Evolutionary conservation across 371 early-diverging fungal species (phyloP).

Genomic region (Apophysomyces variabilis): DNA sequence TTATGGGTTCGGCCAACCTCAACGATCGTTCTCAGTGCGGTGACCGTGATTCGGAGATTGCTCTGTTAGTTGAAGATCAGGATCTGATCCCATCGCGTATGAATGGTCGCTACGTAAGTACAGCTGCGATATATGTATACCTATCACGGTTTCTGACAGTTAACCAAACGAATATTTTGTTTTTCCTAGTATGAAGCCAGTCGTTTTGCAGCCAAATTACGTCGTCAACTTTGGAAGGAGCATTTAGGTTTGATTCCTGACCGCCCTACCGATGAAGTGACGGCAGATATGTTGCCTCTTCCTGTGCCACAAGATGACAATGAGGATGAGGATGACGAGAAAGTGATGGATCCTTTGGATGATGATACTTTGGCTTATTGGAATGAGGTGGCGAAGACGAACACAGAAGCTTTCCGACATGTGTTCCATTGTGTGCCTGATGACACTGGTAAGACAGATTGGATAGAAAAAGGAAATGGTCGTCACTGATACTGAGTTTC

Average conservation of each 20-base stretch:
- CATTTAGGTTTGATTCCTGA: slow-evolving; percentile 77
- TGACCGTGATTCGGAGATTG: slow-evolving; percentile 91
- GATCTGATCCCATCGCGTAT: slow-evolving; percentile 71
- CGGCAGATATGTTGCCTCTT: slow-evolving; percentile 55
- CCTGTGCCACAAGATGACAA: slow-evolving; percentile 45
- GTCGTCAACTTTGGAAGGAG: slow-evolving; percentile 84
- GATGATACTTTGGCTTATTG: slow-evolving; percentile 58
- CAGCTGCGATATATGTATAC: background rate
- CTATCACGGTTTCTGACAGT: background rate
- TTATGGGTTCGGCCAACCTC: slow-evolving; percentile 92
- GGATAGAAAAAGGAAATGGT: background rate
- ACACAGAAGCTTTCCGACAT: slow-evolving; percentile 68
- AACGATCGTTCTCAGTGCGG: slow-evolving; percentile 94
- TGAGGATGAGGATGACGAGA: slow-evolving; percentile 41
- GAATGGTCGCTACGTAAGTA: slow-evolving; percentile 71
- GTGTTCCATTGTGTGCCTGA: slow-evolving; percentile 84
- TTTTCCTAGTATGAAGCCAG: slow-evolving; percentile 55
- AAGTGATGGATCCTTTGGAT: slow-evolving; percentile 66
- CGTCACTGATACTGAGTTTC: background rate
- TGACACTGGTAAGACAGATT: slow-evolving; percentile 48
- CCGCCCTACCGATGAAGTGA: slow-evolving; percentile 50
- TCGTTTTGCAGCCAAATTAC: slow-evolving; percentile 73
- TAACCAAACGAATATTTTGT: background rate
- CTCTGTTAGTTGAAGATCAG: slow-evolving; percentile 81
- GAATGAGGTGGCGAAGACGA: slow-evolving; percentile 59